Evolutionary conservation across 768 basidiomycete genomes (phyloP).

Genomic region (Termitomyces sp.): DNA sequence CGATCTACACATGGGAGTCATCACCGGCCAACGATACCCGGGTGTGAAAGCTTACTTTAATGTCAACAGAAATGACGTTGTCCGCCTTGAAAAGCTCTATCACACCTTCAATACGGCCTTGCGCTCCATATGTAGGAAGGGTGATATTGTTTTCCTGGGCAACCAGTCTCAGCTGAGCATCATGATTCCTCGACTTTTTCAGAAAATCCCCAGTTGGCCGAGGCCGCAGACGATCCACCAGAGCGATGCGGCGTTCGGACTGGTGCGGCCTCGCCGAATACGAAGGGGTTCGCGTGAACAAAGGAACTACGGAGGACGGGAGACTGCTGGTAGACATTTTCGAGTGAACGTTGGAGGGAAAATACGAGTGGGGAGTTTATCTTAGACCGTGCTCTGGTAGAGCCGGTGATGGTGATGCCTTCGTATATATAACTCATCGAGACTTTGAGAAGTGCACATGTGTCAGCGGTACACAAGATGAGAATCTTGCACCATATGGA

Average conservation of each 20-base stretch:
- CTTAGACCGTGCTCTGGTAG: conserved; percentile 2
- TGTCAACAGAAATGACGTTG: conserved; percentile 56
- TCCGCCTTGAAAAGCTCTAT: conserved; percentile 55
- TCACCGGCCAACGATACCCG: background rate
- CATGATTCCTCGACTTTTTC: conserved; percentile 56
- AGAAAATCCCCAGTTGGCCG: conserved; percentile 47
- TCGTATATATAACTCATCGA: conserved; percentile 1
- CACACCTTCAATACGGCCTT: conserved; percentile 48
- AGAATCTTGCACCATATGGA: conserved; percentile 17
- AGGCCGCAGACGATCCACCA: conserved; percentile 33
- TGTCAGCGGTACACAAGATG: conserved; percentile 10
- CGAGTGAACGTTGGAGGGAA: background rate
- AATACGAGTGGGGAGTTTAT: background rate
- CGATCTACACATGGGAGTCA: conserved; percentile 38
- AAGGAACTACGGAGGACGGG: conserved; percentile 41
- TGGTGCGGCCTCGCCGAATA: conserved; percentile 54
- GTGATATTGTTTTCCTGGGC: conserved; percentile 47
- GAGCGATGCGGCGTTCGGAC: conserved; percentile 50
- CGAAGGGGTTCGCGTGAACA: conserved; percentile 35
- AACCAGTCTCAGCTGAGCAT: conserved; percentile 44
- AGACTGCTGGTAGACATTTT: conserved; percentile 54
- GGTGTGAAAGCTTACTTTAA: conserved; percentile 40
- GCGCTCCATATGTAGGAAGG: conserved; percentile 57
- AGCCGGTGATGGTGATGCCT: conserved; percentile 1
- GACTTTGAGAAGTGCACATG: conserved; percentile 9